Conservation (phyloP, 139 green algal species). For the Chlamydomonas sp. region DNA sequence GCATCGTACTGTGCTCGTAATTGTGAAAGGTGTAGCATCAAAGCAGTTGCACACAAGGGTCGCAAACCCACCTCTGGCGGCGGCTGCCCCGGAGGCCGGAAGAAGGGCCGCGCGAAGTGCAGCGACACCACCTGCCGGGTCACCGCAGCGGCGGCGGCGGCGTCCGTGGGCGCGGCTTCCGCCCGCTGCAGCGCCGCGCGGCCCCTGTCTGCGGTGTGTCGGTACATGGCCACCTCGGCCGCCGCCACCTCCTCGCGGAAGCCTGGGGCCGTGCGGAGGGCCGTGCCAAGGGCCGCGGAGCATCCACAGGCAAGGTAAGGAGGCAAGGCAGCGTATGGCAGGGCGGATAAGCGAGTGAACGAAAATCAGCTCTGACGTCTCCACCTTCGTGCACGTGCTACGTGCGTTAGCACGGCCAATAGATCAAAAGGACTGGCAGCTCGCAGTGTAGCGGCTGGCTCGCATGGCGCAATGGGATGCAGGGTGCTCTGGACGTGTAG, state of each 20-base stretch:
- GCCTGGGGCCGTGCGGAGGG: neutral
- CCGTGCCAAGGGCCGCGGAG: neutral
- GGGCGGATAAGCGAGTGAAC: no score
- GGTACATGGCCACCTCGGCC: slow-evolving; percentile 7
- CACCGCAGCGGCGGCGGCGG: neutral
- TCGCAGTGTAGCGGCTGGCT: no score
- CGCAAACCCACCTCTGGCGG: neutral
- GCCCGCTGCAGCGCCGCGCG: neutral
- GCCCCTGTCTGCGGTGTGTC: neutral
- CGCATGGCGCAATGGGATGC: no score
- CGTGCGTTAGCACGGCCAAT: no score
- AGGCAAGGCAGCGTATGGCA: neutral
- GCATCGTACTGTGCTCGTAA: no score
- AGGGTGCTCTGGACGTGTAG: no score
- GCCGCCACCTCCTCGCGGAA: slow-evolving; percentile 10
- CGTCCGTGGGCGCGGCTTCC: neutral
- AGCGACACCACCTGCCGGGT: neutral
- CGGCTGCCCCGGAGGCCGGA: slow-evolving; percentile 3
- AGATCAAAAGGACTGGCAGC: no score
- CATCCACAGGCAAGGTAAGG: neutral
- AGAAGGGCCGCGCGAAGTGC: slow-evolving; percentile 25
- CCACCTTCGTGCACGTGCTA: no score
- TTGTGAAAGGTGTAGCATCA: neutral
- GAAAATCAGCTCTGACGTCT: no score
- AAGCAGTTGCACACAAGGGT: neutral